A percentile compares a stretch with the other conserved stretches of the same genome.
These are phyloP conservation scores for Pulveroboletus sp. DNA, from an alignment of 768 basidiomycete genomes.

Conservation along the genomic window DNA sequence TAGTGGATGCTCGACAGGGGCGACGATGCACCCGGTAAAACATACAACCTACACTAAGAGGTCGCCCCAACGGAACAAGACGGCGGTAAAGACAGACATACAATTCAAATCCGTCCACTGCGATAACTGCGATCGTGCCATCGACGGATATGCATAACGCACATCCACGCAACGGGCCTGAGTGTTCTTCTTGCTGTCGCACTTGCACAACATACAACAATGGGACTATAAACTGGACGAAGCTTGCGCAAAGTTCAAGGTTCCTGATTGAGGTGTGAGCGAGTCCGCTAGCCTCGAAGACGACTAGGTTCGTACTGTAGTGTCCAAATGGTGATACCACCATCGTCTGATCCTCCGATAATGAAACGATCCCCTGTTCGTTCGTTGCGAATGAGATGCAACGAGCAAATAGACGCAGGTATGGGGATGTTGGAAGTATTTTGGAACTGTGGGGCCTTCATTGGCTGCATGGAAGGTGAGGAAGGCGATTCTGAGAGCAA, in stretches of 20 bases:
- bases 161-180: conserved; percentile 60
- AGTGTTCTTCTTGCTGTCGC: conserved; percentile 38
- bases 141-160: conserved; percentile 69
- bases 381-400: conserved; percentile 55
- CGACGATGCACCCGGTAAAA: conserved; percentile 78
- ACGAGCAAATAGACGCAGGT: conserved; percentile 37
- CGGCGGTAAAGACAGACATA: conserved; percentile 38
- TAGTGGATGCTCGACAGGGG: conserved; percentile 61
- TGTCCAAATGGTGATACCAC: conserved; percentile 72
- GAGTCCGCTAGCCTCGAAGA: neutral
- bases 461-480: conserved; percentile 2
- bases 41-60: conserved; percentile 50
- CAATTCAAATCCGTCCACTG: conserved; percentile 72
- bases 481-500: neutral
- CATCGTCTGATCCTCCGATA: conserved; percentile 74
- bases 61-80: neutral
- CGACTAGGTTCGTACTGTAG: conserved; percentile 42
- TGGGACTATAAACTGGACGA: conserved; percentile 68
- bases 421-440: conserved; percentile 45
- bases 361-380: conserved; percentile 59
- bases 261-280: conserved; percentile 37
- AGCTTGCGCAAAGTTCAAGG: conserved; percentile 61
- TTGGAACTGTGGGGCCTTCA: conserved; percentile 16
- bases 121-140: conserved; percentile 80
- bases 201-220: conserved; percentile 57